phyloP scores from a whole-genome alignment of 2,329 filamentous ascomycete species.

The Alternaria longipes region DNA sequence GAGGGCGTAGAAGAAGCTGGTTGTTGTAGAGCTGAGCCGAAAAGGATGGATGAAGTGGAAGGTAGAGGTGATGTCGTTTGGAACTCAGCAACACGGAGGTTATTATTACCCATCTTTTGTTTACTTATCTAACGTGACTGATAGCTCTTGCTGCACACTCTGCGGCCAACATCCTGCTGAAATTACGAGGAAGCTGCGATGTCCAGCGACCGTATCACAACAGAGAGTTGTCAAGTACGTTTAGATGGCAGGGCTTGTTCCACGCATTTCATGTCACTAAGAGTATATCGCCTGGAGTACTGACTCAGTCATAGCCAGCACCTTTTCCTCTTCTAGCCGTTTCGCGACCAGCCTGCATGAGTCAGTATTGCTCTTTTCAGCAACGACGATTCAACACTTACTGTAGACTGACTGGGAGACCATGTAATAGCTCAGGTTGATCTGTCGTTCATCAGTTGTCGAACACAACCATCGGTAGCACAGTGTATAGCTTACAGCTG shows the following conservation, averaged over 20 bases:
- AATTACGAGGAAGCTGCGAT: not conserved
- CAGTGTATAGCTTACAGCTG: conserved; percentile 50
- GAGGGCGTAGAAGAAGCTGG: conserved; percentile 24
- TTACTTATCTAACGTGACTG: conserved; percentile 1
- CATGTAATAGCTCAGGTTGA: conserved; percentile 51
- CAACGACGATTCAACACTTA: conserved; percentile 17
- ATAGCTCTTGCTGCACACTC: conserved; percentile 2
- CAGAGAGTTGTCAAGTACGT: not conserved
- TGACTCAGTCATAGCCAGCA: conserved; percentile 51
- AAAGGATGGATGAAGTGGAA: conserved; percentile 19
- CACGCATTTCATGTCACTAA: not conserved
- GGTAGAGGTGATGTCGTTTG: conserved; percentile 13
- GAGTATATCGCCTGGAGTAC: conserved; percentile 43
- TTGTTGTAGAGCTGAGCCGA: conserved; percentile 8
- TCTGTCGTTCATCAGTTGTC: conserved; percentile 35
- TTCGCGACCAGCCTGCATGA: conserved; percentile 46
- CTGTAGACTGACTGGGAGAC: conserved; percentile 56
- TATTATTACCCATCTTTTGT: not conserved
- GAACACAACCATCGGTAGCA: too few relatives aligned
- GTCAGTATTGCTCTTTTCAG: not conserved
- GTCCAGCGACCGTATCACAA: not conserved
- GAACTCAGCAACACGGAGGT: not conserved
- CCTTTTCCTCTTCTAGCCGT: conserved; percentile 56
- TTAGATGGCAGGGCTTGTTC: not conserved
- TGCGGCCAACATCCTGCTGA: not conserved